These are phyloP conservation scores for Peniophora sp. DNA, from an alignment of 1,284 basidiomycete genomes.

Conservation along the genomic window DNA sequence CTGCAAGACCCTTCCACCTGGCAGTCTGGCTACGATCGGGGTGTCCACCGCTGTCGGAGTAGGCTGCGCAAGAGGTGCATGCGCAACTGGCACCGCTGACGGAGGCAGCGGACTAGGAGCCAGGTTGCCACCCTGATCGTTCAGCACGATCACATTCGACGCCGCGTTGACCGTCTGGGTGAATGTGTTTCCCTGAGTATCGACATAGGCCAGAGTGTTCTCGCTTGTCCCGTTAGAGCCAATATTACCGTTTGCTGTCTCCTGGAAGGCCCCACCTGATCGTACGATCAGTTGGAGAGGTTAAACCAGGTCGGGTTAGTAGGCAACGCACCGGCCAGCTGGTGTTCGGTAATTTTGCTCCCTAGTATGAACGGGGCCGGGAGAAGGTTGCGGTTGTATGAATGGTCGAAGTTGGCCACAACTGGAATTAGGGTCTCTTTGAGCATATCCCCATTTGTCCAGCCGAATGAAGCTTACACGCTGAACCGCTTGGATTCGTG, in stretches of 20 bases:
- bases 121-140: constrained; percentile 50
- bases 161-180: constrained; percentile 50
- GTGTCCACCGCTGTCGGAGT: constrained; percentile 14
- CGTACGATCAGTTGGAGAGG: neutral
- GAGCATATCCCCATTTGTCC: no score
- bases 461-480: constrained; percentile 32
- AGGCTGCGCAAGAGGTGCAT: constrained; percentile 5
- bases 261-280: constrained; percentile 47
- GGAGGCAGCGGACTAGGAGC: constrained; percentile 20
- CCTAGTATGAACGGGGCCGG: constrained; percentile 52
- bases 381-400: constrained; percentile 49
- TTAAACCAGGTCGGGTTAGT: neutral
- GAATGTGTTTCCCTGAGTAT: constrained; percentile 56
- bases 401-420: constrained; percentile 53
- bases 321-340: constrained; percentile 40
- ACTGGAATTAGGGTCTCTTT: constrained; percentile 25
- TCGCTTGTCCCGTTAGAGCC: constrained; percentile 59
- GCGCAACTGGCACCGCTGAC: constrained; percentile 1
- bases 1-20: constrained; percentile 24
- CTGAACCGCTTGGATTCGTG: constrained; percentile 33
- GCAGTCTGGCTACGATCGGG: constrained; percentile 29
- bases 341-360: constrained; percentile 50
- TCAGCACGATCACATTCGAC: constrained; percentile 52
- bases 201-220: constrained; percentile 58
- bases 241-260: constrained; percentile 37